A percentile compares a stretch with the other conserved stretches of the same genome.
These are phyloP conservation scores for Tritrichomonas musculus DNA, from an alignment of 208 protist species.

Conservation along the genomic window DNA sequence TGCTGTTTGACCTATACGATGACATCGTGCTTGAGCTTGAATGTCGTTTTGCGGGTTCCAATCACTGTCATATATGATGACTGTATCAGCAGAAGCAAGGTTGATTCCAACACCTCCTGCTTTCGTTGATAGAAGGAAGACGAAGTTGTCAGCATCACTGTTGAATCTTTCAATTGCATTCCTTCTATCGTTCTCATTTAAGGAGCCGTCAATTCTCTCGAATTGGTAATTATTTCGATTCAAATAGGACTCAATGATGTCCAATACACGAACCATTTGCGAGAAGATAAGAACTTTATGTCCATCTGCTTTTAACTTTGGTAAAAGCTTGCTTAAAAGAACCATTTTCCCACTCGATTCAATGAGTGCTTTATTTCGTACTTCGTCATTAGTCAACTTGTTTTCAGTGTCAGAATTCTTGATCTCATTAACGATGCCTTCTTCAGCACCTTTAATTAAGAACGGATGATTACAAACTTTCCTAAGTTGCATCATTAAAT, in stretches of 20 bases:
- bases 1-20: slow-evolving; percentile 84
- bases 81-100: slow-evolving; percentile 64
- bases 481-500: slow-evolving; percentile 52
- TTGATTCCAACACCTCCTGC: slow-evolving; percentile 69
- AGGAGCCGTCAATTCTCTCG: slow-evolving; percentile 56
- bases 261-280: slow-evolving; percentile 66
- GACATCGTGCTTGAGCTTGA: slow-evolving; percentile 80
- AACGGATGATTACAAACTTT: slow-evolving; percentile 84
- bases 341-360: slow-evolving; percentile 60
- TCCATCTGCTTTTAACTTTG: slow-evolving; percentile 62
- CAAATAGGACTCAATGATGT: slow-evolving; percentile 66
- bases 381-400: background rate
- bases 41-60: slow-evolving; percentile 97
- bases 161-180: slow-evolving; percentile 55
- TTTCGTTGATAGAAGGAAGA: slow-evolving; percentile 64
- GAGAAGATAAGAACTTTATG: slow-evolving; percentile 86
- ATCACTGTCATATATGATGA: slow-evolving; percentile 72
- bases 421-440: slow-evolving; percentile 49
- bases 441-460: slow-evolving; percentile 80
- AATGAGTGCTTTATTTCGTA: slow-evolving; percentile 44
- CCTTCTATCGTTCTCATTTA: slow-evolving; percentile 39
- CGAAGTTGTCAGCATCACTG: slow-evolving; percentile 46
- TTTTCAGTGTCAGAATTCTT: slow-evolving; percentile 74
- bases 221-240: slow-evolving; percentile 59
- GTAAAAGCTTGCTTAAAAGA: slow-evolving; percentile 62